A percentile compares a stretch with the other conserved stretches of the same genome.
These are phyloP conservation scores for Dothistroma pini DNA, from an alignment of 2,329 filamentous ascomycete genomes.

Conservation along the genomic window DNA sequence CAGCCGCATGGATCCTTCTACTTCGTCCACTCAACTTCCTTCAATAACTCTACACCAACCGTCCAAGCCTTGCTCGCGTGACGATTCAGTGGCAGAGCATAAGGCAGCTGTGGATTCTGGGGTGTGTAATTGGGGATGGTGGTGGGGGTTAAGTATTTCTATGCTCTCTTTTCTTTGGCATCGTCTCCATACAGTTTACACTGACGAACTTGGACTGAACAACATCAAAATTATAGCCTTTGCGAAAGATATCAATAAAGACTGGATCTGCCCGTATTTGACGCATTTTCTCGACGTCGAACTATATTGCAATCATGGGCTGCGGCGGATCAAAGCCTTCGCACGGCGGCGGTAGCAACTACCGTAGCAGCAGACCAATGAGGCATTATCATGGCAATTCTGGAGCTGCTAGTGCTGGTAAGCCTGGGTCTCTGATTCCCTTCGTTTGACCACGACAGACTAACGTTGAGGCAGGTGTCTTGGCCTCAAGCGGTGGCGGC, in stretches of 20 bases:
- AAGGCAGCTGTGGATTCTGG: neutral
- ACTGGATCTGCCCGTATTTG: neutral
- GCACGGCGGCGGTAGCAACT: neutral
- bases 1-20: neutral
- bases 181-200: neutral
- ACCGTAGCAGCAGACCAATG: neutral
- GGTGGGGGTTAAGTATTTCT: neutral
- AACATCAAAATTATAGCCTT: neutral
- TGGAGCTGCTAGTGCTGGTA: neutral
- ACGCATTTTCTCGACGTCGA: neutral
- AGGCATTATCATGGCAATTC: neutral
- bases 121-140: neutral
- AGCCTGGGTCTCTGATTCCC: neutral
- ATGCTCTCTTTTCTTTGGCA: neutral
- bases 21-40: neutral
- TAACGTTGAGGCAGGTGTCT: neutral
- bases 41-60: neutral
- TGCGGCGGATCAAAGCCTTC: neutral
- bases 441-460: neutral
- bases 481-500: neutral
- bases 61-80: conserved; percentile 1
- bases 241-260: neutral
- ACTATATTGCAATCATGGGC: neutral
- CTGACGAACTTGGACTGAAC: neutral
- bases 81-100: neutral